phyloP scores from a whole-genome alignment of 1,139 yeast species.

The Schwanniomyces etchellsii region DNA sequence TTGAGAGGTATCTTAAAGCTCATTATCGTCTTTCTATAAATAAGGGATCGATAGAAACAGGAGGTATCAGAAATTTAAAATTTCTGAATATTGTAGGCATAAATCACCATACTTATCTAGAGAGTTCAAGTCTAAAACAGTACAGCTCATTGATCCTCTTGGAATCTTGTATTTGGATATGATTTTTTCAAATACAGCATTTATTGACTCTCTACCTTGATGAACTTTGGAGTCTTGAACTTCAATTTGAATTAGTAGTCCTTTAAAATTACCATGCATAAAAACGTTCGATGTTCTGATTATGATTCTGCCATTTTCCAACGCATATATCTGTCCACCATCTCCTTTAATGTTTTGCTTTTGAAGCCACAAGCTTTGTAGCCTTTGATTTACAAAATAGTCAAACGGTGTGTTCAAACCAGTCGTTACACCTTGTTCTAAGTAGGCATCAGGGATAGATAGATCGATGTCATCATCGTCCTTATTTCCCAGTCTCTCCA shows the following conservation, averaged over 20 bases:
- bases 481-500: slow-evolving; percentile 11
- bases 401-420: slow-evolving; percentile 50
- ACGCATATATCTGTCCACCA: slow-evolving; percentile 60
- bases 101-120: slow-evolving; percentile 38
- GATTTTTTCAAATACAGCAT: slow-evolving; percentile 21
- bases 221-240: slow-evolving; percentile 12
- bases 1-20: background rate
- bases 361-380: slow-evolving; percentile 68
- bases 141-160: slow-evolving; percentile 31
- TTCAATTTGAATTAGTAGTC: slow-evolving; percentile 59
- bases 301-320: slow-evolving; percentile 41
- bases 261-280: slow-evolving; percentile 70
- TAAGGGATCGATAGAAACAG: background rate
- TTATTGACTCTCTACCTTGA: slow-evolving; percentile 5
- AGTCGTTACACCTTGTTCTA: slow-evolving; percentile 41
- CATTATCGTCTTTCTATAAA: background rate
- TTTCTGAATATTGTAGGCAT: slow-evolving; percentile 42
- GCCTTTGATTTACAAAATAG: slow-evolving; percentile 43
- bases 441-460: slow-evolving; percentile 33
- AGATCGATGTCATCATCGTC: slow-evolving; percentile 10
- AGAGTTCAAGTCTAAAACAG: slow-evolving; percentile 21
- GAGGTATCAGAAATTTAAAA: slow-evolving; percentile 29
- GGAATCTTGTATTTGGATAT: slow-evolving; percentile 35
- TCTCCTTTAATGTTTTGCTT: slow-evolving; percentile 75
- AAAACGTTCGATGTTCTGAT: slow-evolving; percentile 67